A percentile compares a stretch with the other conserved stretches of the same genome.
Evolutionary conservation across 1,139 yeast species (phyloP).

Genomic region (Waltiozyma sp.): DNA sequence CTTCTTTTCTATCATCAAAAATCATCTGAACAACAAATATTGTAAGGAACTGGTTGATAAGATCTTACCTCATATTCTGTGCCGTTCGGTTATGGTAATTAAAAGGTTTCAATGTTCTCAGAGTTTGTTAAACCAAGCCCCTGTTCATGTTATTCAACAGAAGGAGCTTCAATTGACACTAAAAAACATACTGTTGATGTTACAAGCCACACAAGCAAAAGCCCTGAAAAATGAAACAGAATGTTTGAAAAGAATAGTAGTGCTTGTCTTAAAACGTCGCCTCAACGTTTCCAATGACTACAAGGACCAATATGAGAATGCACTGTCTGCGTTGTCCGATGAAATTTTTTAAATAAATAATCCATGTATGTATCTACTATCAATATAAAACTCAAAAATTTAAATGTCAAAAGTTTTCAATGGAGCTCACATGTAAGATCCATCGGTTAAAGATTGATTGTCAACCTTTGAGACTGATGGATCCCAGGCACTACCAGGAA

Average conservation of each 20-base stretch:
- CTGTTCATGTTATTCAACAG: slow-evolving; percentile 42
- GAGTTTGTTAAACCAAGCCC: slow-evolving; percentile 37
- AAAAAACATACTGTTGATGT: slow-evolving; percentile 18
- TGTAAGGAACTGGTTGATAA: slow-evolving; percentile 1
- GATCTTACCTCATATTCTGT: slow-evolving; percentile 30
- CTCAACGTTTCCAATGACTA: slow-evolving; percentile 8
- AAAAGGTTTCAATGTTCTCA: slow-evolving; percentile 42
- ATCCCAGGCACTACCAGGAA: slow-evolving; percentile 18
- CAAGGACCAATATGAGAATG: slow-evolving; percentile 4
- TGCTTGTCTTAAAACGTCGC: slow-evolving; percentile 26
- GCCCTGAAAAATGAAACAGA: not conserved
- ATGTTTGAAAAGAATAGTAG: slow-evolving; percentile 8
- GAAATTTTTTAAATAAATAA: slow-evolving; percentile 10
- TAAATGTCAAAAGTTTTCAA: no score
- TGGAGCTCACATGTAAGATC: not conserved
- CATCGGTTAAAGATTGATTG: not conserved
- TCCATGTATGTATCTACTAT: no score
- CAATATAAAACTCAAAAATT: no score
- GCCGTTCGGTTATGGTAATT: slow-evolving; percentile 40
- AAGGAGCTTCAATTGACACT: slow-evolving; percentile 31
- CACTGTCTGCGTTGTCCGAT: slow-evolving; percentile 2
- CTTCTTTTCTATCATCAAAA: slow-evolving; percentile 25
- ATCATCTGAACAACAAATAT: not conserved
- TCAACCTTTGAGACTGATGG: slow-evolving; percentile 12
- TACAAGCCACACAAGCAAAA: slow-evolving; percentile 16